These are phyloP conservation scores for Gymnopilus dilepis DNA, from an alignment of 768 basidiomycete genomes.

Conservation along the genomic window DNA sequence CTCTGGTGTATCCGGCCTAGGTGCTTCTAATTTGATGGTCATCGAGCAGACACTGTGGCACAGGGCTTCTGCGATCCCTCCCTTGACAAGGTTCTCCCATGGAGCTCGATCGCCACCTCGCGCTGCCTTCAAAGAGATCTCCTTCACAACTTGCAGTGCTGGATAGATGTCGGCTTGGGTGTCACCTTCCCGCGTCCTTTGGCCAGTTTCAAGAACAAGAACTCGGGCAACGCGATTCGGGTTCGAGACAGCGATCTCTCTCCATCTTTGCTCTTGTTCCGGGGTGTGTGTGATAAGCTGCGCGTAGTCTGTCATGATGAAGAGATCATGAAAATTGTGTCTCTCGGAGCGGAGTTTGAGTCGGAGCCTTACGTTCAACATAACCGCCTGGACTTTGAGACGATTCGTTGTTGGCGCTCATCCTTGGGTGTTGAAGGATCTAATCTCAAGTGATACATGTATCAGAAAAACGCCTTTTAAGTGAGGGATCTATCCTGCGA, in stretches of 20 bases:
- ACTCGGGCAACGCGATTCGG: conserved; percentile 10
- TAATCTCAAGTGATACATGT: conserved; percentile 17
- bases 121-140: background rate
- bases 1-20: background rate
- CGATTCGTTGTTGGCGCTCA: background rate
- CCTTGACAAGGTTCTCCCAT: conserved; percentile 6
- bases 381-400: too few relatives aligned
- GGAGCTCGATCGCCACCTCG: background rate
- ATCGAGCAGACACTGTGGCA: conserved; percentile 6
- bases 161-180: conserved; percentile 13
- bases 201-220: conserved; percentile 1
- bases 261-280: conserved; percentile 3
- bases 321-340: background rate
- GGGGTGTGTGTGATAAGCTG: conserved; percentile 14
- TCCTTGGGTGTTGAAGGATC: background rate
- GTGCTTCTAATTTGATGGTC: background rate
- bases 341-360: background rate
- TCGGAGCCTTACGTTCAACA: too few relatives aligned
- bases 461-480: conserved; percentile 6
- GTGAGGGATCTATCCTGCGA: background rate
- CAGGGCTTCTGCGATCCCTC: conserved; percentile 10
- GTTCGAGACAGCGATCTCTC: background rate
- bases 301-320: conserved; percentile 6
- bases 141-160: conserved; percentile 4
- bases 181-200: conserved; percentile 9